phyloP scores from a whole-genome alignment of 345 rosid species.

The Bretschneidera sinensis region DNA sequence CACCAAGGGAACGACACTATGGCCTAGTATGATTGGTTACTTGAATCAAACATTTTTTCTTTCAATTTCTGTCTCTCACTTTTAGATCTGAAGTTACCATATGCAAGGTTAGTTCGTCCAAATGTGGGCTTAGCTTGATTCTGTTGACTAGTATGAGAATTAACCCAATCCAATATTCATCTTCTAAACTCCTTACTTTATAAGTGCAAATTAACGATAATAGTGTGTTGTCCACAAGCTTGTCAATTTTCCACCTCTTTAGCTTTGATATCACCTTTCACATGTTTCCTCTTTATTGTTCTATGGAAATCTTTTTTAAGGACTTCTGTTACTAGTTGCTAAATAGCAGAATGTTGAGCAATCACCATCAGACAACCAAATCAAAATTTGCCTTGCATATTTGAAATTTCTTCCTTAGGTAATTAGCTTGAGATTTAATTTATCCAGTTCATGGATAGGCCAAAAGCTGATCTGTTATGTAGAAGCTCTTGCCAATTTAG shows the following conservation, averaged over 20 bases:
- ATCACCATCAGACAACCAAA: neutral
- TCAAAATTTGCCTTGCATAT: neutral
- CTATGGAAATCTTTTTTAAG: neutral
- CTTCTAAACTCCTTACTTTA: neutral
- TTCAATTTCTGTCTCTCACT: neutral
- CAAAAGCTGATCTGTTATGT: neutral
- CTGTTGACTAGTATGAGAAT: neutral
- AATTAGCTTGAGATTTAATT: neutral
- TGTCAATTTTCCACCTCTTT: too few species aligned
- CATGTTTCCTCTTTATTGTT: neutral
- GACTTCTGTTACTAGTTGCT: too few species aligned
- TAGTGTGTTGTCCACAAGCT: neutral
- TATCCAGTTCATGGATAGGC: neutral
- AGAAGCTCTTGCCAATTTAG: neutral
- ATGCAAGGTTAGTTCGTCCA: neutral
- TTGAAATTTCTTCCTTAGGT: neutral
- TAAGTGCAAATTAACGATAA: neutral
- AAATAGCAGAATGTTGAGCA: neutral
- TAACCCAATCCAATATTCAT: neutral
- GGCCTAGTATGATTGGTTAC: neutral
- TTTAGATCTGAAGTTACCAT: neutral
- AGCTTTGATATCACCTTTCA: too few species aligned
- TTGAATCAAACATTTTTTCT: neutral
- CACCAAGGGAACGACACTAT: neutral
- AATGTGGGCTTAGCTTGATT: neutral